These are phyloP conservation scores for Alternaria triticimaculans DNA, from an alignment of 2,329 filamentous ascomycete species.

Conservation along the genomic window DNA sequence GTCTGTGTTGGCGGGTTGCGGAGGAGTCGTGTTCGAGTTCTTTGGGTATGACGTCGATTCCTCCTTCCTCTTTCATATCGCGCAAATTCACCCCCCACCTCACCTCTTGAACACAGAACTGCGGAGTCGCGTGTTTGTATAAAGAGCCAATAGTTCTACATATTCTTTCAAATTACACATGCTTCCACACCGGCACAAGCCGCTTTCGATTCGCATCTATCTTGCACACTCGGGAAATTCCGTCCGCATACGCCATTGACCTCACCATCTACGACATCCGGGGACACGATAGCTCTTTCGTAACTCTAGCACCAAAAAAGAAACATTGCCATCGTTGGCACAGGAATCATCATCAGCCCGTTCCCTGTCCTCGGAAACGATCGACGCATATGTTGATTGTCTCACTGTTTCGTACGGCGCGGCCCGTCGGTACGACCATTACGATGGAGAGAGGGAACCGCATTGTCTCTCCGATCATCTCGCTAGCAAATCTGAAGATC, in stretches of 20 bases:
- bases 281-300: neutral
- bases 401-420: neutral
- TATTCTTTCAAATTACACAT: neutral
- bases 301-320: neutral
- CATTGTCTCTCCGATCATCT: neutral
- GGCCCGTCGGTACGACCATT: neutral
- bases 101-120: neutral
- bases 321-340: neutral
- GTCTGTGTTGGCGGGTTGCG: neutral
- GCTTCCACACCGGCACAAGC: neutral
- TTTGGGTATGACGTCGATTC: neutral
- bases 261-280: neutral
- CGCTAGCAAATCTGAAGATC: neutral
- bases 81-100: neutral
- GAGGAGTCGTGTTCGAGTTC: neutral
- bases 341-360: neutral
- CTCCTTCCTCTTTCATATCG: neutral
- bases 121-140: neutral
- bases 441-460: neutral
- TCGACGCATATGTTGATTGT: neutral
- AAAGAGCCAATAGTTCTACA: rapidly evolving
- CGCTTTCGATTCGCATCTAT: neutral
- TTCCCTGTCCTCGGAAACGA: neutral
- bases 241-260: neutral
- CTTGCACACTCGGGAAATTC: neutral